These are phyloP conservation scores for Pistacia vera DNA, from an alignment of 345 rosid genomes.

Conservation along the genomic window DNA sequence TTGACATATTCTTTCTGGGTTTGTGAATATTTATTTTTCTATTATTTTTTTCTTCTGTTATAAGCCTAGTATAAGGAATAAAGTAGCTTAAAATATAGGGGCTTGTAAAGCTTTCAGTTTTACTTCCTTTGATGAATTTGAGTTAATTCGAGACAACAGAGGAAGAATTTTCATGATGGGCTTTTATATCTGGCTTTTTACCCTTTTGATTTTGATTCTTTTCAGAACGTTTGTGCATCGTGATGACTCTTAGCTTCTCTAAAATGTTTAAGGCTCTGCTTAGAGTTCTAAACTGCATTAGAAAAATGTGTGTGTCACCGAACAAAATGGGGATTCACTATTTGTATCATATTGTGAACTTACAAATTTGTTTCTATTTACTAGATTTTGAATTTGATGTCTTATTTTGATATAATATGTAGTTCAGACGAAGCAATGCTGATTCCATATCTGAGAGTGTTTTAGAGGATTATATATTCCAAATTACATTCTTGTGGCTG, in stretches of 20 bases:
- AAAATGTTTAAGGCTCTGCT: background rate
- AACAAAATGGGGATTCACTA: too few relatives aligned
- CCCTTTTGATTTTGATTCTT: background rate
- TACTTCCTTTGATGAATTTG: background rate
- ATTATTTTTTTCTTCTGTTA: background rate
- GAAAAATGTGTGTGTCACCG: background rate
- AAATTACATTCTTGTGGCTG: conserved; percentile 42
- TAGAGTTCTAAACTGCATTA: background rate
- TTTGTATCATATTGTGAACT: background rate
- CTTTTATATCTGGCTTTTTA: background rate
- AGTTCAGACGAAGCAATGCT: conserved; percentile 18
- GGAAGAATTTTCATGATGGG: background rate
- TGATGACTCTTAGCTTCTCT: background rate
- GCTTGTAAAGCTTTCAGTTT: background rate
- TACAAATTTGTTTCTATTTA: background rate
- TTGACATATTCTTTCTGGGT: background rate
- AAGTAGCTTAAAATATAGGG: background rate
- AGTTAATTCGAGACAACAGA: background rate
- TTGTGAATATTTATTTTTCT: background rate
- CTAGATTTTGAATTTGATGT: conserved; percentile 3
- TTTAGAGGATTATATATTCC: conserved; percentile 44
- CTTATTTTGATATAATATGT: conserved; percentile 2
- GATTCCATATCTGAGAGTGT: conserved; percentile 6
- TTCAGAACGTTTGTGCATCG: background rate
- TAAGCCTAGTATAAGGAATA: background rate